phyloP scores from a whole-genome alignment of 345 rosid genomes.

The Dipteronia sinensis region DNA sequence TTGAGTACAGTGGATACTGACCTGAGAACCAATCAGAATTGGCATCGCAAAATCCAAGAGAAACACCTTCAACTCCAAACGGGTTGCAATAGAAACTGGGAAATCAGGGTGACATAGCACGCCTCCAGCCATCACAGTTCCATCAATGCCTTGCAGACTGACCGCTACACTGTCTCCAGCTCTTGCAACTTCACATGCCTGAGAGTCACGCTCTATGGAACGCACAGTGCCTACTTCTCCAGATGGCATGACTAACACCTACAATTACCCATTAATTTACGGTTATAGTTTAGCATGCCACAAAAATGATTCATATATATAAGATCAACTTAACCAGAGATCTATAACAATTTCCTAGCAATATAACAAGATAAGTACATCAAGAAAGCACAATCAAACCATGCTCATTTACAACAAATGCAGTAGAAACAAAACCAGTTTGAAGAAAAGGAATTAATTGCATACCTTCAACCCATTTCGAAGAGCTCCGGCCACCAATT shows the following conservation, averaged over 20 bases:
- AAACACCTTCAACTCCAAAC: constrained; percentile 74
- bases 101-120: constrained; percentile 91
- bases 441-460: neutral
- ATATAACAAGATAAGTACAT: neutral
- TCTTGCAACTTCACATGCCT: constrained; percentile 69
- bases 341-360: neutral
- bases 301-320: neutral
- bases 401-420: neutral
- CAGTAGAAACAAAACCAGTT: neutral
- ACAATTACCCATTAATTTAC: constrained; percentile 18
- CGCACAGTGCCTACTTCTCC: constrained; percentile 77
- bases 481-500: constrained; percentile 93
- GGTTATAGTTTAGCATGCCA: neutral
- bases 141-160: constrained; percentile 75
- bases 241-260: constrained; percentile 90
- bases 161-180: constrained; percentile 86
- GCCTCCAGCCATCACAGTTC: constrained; percentile 77
- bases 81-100: constrained; percentile 69
- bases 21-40: constrained; percentile 86
- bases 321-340: constrained; percentile 5
- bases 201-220: constrained; percentile 75
- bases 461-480: constrained; percentile 83
- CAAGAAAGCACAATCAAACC: neutral
- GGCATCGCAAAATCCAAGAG: constrained; percentile 75
- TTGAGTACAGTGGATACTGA: constrained; percentile 18